Evolutionary conservation across 257 asterid species (phyloP), one percentile per base, ranked within the genome.

Genomic region (Linderniella brevidens): DNA sequence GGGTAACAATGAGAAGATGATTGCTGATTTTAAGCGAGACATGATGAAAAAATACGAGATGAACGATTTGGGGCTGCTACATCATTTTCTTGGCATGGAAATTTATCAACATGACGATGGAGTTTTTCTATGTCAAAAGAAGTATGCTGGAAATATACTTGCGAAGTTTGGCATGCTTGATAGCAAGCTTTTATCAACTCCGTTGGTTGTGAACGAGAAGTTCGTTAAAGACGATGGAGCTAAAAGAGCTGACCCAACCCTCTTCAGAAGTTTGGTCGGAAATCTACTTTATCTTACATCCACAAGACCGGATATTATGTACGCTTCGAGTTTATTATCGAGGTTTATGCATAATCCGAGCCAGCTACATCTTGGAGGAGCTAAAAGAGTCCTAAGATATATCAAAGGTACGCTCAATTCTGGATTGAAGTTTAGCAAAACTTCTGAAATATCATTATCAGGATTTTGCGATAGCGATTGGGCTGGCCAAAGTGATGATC

Each of bases 231-330:
- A 51, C 8, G 44, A 41, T 46, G 48, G 48, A 0, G 60, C n/a
- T 8, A 46, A 49, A 19, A 19, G 11, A 5, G 44, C 19, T 13
- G 39, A 46, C n/a, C 20, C 40, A 13, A 44, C 32, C 17, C 6
- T 51, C 8, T 49, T 56, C 47, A 20, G 50, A 50, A 56, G 50
- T 10, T 35, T 50, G 13, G 16, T 56, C n/a, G 63, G 48, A n/a
- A 57, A 39, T 35, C 42, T 57, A 14, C 17, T 38, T 9, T 52
- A 53, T 53, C 47, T 58, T 8, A 57, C 49, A 17, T 12, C 64
- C 1, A 47, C 17, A 14, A 48, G 48, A 5, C 29, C 41, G 0
- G 17, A 57, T 20, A 40, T 40, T 14, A 40, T 52, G 49, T 49
- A 7, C 17, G 38, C 19, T 38, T 12, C 59, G 40, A 57, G 45